phyloP scores from a whole-genome alignment of 2,329 filamentous ascomycete genomes.

The Microsporum canis region DNA sequence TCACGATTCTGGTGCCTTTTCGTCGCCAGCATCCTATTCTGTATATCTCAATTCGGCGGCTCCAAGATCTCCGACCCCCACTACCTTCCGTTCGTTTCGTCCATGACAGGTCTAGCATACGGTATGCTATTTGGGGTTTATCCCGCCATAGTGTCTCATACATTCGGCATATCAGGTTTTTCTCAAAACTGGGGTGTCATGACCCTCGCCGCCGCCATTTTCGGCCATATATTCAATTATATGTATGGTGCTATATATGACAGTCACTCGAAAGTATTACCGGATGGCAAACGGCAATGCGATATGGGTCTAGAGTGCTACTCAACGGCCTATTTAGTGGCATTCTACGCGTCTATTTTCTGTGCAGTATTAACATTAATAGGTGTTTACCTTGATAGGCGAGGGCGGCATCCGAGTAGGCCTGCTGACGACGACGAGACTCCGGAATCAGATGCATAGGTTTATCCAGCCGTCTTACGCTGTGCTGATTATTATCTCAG shows the following conservation, averaged over 20 bases:
- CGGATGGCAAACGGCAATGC: constrained; percentile 62
- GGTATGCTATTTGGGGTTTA: constrained; percentile 91
- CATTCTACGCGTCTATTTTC: constrained; percentile 57
- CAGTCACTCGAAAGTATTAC: constrained; percentile 57
- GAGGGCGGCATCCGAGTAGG: constrained; percentile 17
- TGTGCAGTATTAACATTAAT: constrained; percentile 59
- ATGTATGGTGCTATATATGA: constrained; percentile 82
- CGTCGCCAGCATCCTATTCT: constrained; percentile 64
- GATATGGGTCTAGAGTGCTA: constrained; percentile 72
- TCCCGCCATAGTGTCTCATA: constrained; percentile 77
- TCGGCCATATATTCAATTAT: constrained; percentile 84
- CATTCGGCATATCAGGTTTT: constrained; percentile 79
- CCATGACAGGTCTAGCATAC: constrained; percentile 77
- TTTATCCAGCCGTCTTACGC: neutral
- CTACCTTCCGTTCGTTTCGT: constrained; percentile 64
- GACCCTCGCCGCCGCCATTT: constrained; percentile 77
- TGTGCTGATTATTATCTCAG: neutral
- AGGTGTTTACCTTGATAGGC: constrained; percentile 33
- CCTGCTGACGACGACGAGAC: constrained; percentile 17
- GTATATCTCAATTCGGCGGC: constrained; percentile 64
- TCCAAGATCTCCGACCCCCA: constrained; percentile 66
- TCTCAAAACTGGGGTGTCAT: constrained; percentile 96
- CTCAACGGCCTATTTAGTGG: constrained; percentile 65
- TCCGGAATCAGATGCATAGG: constrained; percentile 8
- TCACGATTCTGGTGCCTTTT: constrained; percentile 89